Evolutionary conservation across 2,329 filamentous ascomycete genomes (phyloP).

Genomic region (Trichoderma afroharzianum): DNA sequence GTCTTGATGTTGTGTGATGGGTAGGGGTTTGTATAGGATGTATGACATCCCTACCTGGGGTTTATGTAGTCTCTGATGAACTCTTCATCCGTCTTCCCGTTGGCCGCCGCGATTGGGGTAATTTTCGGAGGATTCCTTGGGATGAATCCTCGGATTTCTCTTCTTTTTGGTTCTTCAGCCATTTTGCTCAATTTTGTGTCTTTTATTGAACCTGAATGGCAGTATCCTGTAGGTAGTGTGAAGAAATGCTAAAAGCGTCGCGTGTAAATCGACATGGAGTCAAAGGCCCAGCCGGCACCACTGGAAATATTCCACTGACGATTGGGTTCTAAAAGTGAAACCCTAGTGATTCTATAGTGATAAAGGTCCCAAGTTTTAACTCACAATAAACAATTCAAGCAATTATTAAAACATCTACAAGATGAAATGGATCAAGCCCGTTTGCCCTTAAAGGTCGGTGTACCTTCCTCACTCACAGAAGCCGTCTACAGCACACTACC

Average conservation of each 20-base stretch:
- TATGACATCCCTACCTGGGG: constrained; percentile 35
- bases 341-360: too few relatives aligned
- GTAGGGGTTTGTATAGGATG: not conserved
- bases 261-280: not conserved
- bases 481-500: not conserved
- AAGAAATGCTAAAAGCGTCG: not conserved
- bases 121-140: constrained; percentile 4
- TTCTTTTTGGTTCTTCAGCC: not conserved
- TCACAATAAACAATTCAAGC: not conserved
- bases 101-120: constrained; percentile 46
- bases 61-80: constrained; percentile 49
- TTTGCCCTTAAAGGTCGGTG: not conserved
- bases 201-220: not conserved
- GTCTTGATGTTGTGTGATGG: not conserved
- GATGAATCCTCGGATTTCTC: not conserved
- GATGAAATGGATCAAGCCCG: not conserved
- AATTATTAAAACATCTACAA: not conserved
- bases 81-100: constrained; percentile 43
- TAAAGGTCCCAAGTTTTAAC: not conserved
- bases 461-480: not conserved
- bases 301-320: not conserved
- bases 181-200: not conserved
- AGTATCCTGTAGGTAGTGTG: not conserved
- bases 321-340: not conserved
- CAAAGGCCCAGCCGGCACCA: not conserved